Conservation (phyloP, 1,284 basidiomycete genomes). For the Volvariella surrecta region DNA sequence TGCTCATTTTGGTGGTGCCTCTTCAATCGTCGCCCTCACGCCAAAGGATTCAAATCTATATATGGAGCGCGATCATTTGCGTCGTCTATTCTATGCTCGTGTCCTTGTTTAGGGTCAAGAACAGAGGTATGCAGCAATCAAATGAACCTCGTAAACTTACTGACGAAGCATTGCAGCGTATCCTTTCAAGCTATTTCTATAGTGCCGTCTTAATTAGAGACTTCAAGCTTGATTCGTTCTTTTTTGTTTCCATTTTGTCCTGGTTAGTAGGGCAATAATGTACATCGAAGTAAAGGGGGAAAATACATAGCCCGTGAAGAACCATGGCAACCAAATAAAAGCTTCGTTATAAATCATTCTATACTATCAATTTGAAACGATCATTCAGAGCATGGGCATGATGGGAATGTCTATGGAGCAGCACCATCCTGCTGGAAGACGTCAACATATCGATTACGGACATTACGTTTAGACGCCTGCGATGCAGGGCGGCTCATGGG, state of each 20-base stretch:
- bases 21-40: slow-evolving; percentile 65
- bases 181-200: slow-evolving; percentile 71
- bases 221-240: not conserved
- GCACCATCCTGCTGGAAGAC: slow-evolving; percentile 58
- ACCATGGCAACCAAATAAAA: not conserved
- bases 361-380: not conserved
- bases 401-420: slow-evolving; percentile 16
- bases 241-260: not conserved
- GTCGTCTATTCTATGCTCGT: slow-evolving; percentile 85
- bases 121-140: slow-evolving; percentile 49
- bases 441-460: slow-evolving; percentile 80
- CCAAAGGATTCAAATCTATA: slow-evolving; percentile 82
- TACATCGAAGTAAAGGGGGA: slow-evolving; percentile 7
- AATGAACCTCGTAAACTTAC: slow-evolving; percentile 3
- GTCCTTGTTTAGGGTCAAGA: slow-evolving; percentile 89
- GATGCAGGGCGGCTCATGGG: slow-evolving; percentile 48
- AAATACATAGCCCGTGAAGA: slow-evolving; percentile 1
- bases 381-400: no score
- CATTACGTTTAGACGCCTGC: slow-evolving; percentile 60
- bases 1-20: slow-evolving; percentile 79
- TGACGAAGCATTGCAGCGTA: slow-evolving; percentile 40
- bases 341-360: not conserved
- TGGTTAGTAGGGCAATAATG: slow-evolving; percentile 3
- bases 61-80: slow-evolving; percentile 82
- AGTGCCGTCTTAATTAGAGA: slow-evolving; percentile 11